Evolutionary conservation across 257 asterid genomes (phyloP).

Genomic region (Jacaranda copaia): DNA sequence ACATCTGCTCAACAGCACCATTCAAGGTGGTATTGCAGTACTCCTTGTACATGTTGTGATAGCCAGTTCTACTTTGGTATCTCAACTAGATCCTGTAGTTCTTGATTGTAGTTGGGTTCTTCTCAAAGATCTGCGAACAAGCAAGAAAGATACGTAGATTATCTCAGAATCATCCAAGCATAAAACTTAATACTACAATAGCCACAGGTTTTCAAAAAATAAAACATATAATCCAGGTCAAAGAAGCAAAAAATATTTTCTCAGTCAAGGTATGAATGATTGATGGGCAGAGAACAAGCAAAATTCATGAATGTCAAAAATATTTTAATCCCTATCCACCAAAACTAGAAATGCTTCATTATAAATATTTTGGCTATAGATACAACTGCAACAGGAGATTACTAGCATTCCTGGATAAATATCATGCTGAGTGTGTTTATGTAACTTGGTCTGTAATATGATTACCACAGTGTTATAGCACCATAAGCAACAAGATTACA

Average conservation of each 20-base stretch:
- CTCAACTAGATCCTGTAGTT: constrained; percentile 90
- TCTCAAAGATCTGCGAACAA: constrained; percentile 71
- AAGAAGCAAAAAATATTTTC: background rate
- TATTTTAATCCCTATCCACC: background rate
- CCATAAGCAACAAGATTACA: background rate
- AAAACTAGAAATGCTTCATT: background rate
- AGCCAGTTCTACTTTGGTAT: constrained; percentile 89
- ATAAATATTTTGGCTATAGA: background rate
- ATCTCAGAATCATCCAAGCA: background rate
- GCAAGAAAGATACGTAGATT: background rate
- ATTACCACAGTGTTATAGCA: background rate
- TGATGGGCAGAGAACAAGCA: too few species aligned
- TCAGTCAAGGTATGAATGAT: too few species aligned
- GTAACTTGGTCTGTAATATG: background rate
- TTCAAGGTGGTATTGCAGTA: constrained; percentile 89
- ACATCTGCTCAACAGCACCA: constrained; percentile 93
- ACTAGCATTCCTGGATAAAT: background rate
- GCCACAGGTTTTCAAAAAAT: background rate
- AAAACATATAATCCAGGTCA: background rate
- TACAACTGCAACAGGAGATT: background rate
- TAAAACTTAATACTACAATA: background rate
- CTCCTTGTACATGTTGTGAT: constrained; percentile 94
- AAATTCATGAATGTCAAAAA: background rate
- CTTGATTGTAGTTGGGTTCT: constrained; percentile 87
- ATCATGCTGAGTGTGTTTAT: background rate